phyloP scores from a whole-genome alignment of 2,329 filamentous ascomycete genomes.

The Clonostachys byssicola region DNA sequence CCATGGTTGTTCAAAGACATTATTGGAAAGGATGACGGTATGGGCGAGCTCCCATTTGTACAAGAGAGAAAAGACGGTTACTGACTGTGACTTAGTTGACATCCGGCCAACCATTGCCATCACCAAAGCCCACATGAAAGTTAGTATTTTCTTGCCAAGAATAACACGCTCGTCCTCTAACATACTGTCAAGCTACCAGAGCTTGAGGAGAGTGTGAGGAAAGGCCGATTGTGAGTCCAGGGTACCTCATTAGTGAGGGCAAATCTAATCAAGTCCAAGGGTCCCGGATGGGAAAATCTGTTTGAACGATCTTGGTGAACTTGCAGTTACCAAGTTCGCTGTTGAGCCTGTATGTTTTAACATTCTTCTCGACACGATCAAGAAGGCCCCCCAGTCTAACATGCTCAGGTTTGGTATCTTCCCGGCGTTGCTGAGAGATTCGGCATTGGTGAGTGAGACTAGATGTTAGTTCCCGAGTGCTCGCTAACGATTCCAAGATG shows the following conservation, averaged over 20 bases:
- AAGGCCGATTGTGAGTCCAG: constrained; percentile 61
- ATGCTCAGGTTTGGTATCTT: constrained; percentile 65
- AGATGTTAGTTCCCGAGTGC: not conserved
- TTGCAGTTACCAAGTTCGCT: constrained; percentile 93
- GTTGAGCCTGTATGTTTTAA: constrained; percentile 70
- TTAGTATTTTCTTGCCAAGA: constrained; percentile 7
- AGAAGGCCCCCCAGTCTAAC: not conserved
- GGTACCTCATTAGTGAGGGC: not conserved
- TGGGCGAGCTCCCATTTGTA: constrained; percentile 6
- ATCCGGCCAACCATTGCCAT: constrained; percentile 88
- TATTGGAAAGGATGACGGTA: constrained; percentile 70
- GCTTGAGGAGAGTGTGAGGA: constrained; percentile 80
- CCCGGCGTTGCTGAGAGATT: constrained; percentile 89
- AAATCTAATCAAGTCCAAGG: constrained; percentile 18
- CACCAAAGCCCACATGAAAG: constrained; percentile 90
- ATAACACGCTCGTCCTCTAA: not conserved
- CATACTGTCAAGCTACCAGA: constrained; percentile 63
- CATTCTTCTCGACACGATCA: constrained; percentile 1
- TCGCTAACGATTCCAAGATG: constrained; percentile 50
- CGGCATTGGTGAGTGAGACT: constrained; percentile 62
- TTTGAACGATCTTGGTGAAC: constrained; percentile 78
- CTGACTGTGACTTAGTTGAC: constrained; percentile 49
- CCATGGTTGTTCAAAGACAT: constrained; percentile 79
- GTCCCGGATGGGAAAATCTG: constrained; percentile 83
- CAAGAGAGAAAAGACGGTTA: not conserved